These are phyloP conservation scores for Lyophyllum shimeji DNA, from an alignment of 768 basidiomycete species.

Conservation along the genomic window DNA sequence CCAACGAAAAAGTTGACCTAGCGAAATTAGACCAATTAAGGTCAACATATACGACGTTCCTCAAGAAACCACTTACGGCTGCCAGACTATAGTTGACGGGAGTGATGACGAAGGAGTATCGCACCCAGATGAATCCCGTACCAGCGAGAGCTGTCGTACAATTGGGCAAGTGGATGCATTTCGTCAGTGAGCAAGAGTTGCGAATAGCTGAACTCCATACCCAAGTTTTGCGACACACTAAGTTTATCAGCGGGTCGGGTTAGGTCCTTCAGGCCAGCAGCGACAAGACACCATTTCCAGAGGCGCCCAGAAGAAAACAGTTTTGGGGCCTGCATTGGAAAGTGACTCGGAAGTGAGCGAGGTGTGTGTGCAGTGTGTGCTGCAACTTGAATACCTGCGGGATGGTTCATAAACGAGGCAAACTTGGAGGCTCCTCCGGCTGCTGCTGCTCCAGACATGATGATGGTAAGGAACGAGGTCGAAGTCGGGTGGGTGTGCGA, in stretches of 20 bases:
- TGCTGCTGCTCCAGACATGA: conserved; percentile 81
- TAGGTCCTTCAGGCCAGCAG: conserved; percentile 82
- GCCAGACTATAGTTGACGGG: conserved; percentile 95
- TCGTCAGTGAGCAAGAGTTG: neutral
- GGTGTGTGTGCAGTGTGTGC: neutral
- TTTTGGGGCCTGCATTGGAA: conserved; percentile 66
- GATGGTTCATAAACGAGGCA: conserved; percentile 87
- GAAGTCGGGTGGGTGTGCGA: neutral
- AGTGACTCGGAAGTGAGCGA: neutral
- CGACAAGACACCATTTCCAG: conserved; percentile 88
- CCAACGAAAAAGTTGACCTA: conserved; percentile 85
- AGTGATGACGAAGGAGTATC: conserved; percentile 93
- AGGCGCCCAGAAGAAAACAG: conserved; percentile 98
- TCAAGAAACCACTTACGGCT: conserved; percentile 56
- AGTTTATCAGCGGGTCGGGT: conserved; percentile 91
- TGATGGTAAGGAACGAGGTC: conserved; percentile 15
- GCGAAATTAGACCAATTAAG: conserved; percentile 10
- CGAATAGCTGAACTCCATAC: conserved; percentile 34
- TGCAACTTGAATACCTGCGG: conserved; percentile 64
- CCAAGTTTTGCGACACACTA: conserved; percentile 89
- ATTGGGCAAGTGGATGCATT: neutral
- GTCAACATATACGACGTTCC: neutral
- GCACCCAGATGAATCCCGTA: conserved; percentile 98
- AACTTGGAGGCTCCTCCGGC: conserved; percentile 79
- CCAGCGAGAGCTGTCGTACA: conserved; percentile 71